A percentile compares a stretch with the other conserved stretches of the same genome.
Evolutionary conservation across 2,329 filamentous ascomycete genomes (phyloP).

Genomic region (Juglanconis sp.): DNA sequence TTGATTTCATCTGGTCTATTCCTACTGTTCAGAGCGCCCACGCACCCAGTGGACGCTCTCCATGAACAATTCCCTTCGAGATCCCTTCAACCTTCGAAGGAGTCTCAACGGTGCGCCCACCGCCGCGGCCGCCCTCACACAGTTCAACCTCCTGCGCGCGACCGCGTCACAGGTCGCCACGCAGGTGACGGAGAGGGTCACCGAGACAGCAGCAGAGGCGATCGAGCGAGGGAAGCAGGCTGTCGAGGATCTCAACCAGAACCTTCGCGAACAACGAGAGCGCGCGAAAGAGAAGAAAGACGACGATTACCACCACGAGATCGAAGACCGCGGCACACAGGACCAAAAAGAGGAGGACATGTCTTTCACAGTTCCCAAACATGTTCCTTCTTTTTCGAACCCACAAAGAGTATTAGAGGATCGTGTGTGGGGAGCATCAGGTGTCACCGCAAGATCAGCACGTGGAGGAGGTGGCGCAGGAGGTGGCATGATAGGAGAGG

Average conservation of each 20-base stretch:
- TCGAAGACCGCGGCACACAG: constrained; percentile 4
- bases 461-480: constrained; percentile 24
- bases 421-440: constrained; percentile 58
- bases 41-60: constrained; percentile 8
- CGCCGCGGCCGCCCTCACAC: constrained; percentile 23
- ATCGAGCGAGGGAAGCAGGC: constrained; percentile 47
- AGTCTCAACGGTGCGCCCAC: constrained; percentile 36
- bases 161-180: constrained; percentile 44
- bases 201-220: constrained; percentile 44
- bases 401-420: constrained; percentile 65
- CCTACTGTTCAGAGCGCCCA: background rate
- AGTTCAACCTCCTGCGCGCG: constrained; percentile 44
- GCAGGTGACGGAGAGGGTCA: constrained; percentile 25
- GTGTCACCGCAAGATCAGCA: constrained; percentile 38
- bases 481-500: constrained; percentile 42
- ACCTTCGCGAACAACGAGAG: constrained; percentile 16
- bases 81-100: constrained; percentile 29
- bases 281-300: constrained; percentile 21
- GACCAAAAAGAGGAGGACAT: constrained; percentile 39
- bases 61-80: constrained; percentile 21
- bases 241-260: constrained; percentile 33
- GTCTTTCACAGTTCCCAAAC: constrained; percentile 65
- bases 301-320: constrained; percentile 13
- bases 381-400: constrained; percentile 66
- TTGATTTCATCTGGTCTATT: background rate